These are phyloP conservation scores for Verticillium zaregamsianum DNA, from an alignment of 2,329 filamentous ascomycete genomes.

Conservation along the genomic window DNA sequence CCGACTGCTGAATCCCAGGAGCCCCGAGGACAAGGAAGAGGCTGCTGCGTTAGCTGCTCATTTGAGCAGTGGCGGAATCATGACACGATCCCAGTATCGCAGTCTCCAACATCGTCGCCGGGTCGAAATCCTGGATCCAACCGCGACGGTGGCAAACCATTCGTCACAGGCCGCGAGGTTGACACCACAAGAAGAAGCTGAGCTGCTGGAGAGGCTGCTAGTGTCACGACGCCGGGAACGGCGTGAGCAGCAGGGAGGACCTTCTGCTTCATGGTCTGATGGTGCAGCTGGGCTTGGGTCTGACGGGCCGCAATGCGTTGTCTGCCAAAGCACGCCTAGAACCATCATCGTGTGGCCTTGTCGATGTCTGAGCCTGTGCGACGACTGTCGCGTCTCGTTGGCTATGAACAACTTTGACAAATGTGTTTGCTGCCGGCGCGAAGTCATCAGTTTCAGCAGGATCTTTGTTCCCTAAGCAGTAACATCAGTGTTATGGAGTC, in stretches of 20 bases:
- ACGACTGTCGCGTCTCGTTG: constrained; percentile 88
- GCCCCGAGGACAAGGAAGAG: constrained; percentile 72
- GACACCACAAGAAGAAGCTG: constrained; percentile 55
- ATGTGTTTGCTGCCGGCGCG: constrained; percentile 88
- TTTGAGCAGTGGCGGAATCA: constrained; percentile 62
- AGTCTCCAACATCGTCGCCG: constrained; percentile 65
- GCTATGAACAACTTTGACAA: constrained; percentile 97
- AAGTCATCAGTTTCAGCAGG: constrained; percentile 84
- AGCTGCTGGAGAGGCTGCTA: constrained; percentile 56
- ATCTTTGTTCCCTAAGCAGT: constrained; percentile 72
- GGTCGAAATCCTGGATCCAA: constrained; percentile 59
- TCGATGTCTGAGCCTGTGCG: constrained; percentile 87
- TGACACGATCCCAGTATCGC: constrained; percentile 78
- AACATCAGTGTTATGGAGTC: not conserved
- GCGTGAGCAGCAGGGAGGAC: constrained; percentile 3
- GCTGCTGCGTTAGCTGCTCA: constrained; percentile 79
- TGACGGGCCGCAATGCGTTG: constrained; percentile 80
- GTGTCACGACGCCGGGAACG: constrained; percentile 40
- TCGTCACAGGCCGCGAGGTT: constrained; percentile 34
- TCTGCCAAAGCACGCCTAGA: constrained; percentile 81
- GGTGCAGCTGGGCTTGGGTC: constrained; percentile 69
- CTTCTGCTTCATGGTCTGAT: constrained; percentile 53
- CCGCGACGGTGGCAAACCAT: constrained; percentile 24
- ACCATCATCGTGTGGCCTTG: constrained; percentile 96
- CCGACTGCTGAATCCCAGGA: constrained; percentile 75